Evolutionary conservation across 768 basidiomycete species (phyloP).

Genomic region (Rhodotorula diobovata): DNA sequence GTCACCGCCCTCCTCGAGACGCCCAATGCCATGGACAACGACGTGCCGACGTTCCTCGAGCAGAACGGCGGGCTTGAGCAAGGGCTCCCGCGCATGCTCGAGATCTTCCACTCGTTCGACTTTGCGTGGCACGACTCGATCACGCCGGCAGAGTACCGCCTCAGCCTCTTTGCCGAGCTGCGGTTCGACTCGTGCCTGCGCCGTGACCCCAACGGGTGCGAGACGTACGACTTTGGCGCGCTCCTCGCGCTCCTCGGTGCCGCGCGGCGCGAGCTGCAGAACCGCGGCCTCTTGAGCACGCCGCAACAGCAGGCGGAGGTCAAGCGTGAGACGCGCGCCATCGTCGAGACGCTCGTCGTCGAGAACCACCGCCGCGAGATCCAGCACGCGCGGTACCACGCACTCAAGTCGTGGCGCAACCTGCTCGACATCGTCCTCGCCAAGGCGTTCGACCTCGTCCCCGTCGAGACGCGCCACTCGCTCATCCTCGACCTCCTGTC

Average conservation of each 20-base stretch:
- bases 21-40: conserved; percentile 48
- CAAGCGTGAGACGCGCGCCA: conserved; percentile 64
- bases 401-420: conserved; percentile 78
- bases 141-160: conserved; percentile 59
- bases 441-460: conserved; percentile 78
- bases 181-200: conserved; percentile 68
- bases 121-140: conserved; percentile 83
- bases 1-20: conserved; percentile 72
- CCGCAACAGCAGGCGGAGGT: conserved; percentile 63
- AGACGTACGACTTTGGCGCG: conserved; percentile 70
- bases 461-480: conserved; percentile 74
- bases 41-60: conserved; percentile 55
- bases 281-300: conserved; percentile 59
- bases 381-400: conserved; percentile 61
- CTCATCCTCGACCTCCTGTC: conserved; percentile 86
- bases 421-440: conserved; percentile 77
- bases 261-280: conserved; percentile 61
- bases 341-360: conserved; percentile 74
- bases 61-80: conserved; percentile 52
- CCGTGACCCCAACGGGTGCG: conserved; percentile 66
- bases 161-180: conserved; percentile 56
- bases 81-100: conserved; percentile 77
- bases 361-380: conserved; percentile 86
- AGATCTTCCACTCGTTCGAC: conserved; percentile 77
- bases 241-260: conserved; percentile 65